Evolutionary conservation across 1,284 basidiomycete genomes (phyloP), one percentile per base, ranked within the genome.

Genomic region (Chalciporus piperatoides): DNA sequence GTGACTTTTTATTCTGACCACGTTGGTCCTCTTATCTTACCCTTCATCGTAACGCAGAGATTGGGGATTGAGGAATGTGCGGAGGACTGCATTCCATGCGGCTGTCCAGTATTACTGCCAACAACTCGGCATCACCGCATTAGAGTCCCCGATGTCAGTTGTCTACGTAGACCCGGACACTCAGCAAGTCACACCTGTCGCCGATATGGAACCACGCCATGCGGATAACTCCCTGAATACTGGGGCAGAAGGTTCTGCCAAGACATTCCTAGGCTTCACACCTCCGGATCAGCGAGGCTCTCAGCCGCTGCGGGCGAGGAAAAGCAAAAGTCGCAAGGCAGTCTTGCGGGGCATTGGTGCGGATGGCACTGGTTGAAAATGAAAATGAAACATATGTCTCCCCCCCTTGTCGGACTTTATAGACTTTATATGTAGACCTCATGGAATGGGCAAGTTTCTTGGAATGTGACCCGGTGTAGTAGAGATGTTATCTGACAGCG

Each of bases 81-180:
- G 85, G 41, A 80, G 77, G 59, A 88, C 86, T 2, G 83, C 86
- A 3, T 90, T 90, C 72, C 80, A 86, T 59, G 84, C 84, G 5
- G 87, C 86, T 2, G 81, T 81, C 21, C 80, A 86, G 56, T 77
- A 84, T 59, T 88, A 84, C 64, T 82, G 78, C 58, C 75, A 72
- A 45, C 78, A 86, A 60, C 76, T 89, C 8, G 82, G 78, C 32
- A 87, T 90, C 59, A 69, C 69, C 23, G 79, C 77, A 56, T 74
- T 72, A 63, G 76, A 79, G 59, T 75, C 86, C 2, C 74, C 82
- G 8, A 62, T 82, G 41, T 81, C 84, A 5, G 60, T 89, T 55
- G 70, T 74, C 24, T 81, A 73, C 60, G 68, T 70, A 32, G 72
- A 80, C 49, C 60, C 68, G 1, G 65, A 71, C 15, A 67, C 68